These are phyloP conservation scores for Candida sp. DNA, from an alignment of 1,139 yeast species.

Conservation along the genomic window DNA sequence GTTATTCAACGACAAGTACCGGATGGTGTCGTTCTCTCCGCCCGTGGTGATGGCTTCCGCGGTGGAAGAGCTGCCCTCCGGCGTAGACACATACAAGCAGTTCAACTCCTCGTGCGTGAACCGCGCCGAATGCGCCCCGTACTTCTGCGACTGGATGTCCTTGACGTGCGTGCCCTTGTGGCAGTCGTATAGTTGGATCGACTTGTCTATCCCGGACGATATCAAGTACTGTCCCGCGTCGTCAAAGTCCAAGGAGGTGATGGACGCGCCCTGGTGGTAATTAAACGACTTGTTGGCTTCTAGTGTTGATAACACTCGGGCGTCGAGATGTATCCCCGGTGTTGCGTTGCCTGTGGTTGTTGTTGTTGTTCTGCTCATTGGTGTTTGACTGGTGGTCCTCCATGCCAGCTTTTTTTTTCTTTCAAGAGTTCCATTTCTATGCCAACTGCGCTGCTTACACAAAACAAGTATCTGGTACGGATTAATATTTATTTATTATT, in stretches of 20 bases:
- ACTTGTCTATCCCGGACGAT: constrained; percentile 81
- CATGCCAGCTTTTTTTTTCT: background rate
- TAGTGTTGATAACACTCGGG: constrained; percentile 49
- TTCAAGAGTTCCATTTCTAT: background rate
- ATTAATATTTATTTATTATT: too few species aligned
- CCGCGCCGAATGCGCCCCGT: constrained; percentile 88
- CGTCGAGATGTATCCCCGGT: constrained; percentile 35
- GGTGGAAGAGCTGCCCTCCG: constrained; percentile 51
- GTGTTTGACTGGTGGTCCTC: background rate
- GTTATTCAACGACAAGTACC: constrained; percentile 79
- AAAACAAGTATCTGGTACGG: too few species aligned
- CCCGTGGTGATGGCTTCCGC: background rate
- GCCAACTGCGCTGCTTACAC: too few species aligned
- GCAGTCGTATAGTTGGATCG: constrained; percentile 83
- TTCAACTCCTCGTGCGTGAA: constrained; percentile 80
- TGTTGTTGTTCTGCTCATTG: background rate
- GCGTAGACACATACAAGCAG: constrained; percentile 85
- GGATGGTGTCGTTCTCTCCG: constrained; percentile 33
- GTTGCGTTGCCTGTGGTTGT: constrained; percentile 4
- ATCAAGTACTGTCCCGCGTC: constrained; percentile 82
- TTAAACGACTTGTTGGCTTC: constrained; percentile 62
- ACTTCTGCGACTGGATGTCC: constrained; percentile 83
- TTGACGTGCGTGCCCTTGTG: constrained; percentile 68
- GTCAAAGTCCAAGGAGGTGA: constrained; percentile 87
- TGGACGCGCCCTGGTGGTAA: constrained; percentile 58